Base-by-base conservation (phyloP, 148 eudicot species). In the Amaranthus hypochondriacus region DNA sequence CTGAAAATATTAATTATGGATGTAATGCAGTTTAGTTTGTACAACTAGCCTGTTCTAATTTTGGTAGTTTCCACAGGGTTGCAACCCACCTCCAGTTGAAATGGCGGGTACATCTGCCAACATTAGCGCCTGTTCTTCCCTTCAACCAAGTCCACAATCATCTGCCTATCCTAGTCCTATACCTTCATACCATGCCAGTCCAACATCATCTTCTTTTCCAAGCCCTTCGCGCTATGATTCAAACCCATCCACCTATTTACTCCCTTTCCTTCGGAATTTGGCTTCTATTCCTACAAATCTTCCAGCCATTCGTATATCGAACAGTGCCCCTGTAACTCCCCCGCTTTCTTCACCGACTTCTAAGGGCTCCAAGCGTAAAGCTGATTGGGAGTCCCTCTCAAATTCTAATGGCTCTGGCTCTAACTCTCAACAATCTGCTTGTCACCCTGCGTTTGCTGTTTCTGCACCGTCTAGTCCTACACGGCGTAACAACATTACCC, bases 131-230 rank as follows among this genome's bases (percentile, higher is more conserved):
- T 89, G 92, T 75, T 91, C 98, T 0, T 91, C 97, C 3, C 47
- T 89, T 71, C 97, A 91, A 68, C 92, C 83, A 3, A 93, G 98
- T 80, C 98, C 98, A 44, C 86, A 79, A 48, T 93, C 98, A 63
- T 93, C 98, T 6, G 85, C 88, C 48, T 91, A 82, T 73, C 91
- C 95, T 0, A 93, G 98, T 58, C 98, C 98, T 2, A 84, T 80
- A n/a, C 98, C 98, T 21, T 94, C 98, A 10, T 94, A 94, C 87
- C 95, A 87, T 56, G 95, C 91, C 52, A 89, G 96, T 80, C 98
- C 98, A 3, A 75, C 96, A 47, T 91, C 98, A 0, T 94, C 98
- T 43, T 94, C 95, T 11, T 88, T 82, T 54, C 98, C 96, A 0
- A 94, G 97, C 83, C 98, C 98, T 11, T 81, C 96, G 5, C 90